Base-by-base conservation (phyloP, 129 eudicot genomes). In the Saposhnikovia divaricata region DNA sequence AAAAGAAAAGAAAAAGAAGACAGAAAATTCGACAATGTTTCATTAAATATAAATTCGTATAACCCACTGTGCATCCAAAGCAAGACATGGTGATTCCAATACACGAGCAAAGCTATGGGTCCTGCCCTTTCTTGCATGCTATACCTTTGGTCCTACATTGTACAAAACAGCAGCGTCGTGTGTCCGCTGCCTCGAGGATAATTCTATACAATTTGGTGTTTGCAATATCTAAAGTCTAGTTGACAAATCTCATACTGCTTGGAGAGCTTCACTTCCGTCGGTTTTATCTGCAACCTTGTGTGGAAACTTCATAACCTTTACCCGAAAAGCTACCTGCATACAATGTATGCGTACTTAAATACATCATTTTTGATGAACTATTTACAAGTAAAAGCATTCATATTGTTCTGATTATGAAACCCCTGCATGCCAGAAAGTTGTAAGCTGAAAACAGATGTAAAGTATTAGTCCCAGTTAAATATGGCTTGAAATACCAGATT, bases 271-370 rank as follows among this genome's bases (percentile, higher is more conserved):
- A 45, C 75, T 50, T 21, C 77, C 89, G 37, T 81, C 79, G 43
- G 80, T 88, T 14, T 77, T 47, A 16, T 70, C 83, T 4, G 78
- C 44, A n/a, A 43, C 63, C 79, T 93, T 77, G 7, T 89, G 83
- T 13, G 86, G 84, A 18, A 69, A 51, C 63, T 75, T 89, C 84
- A 92, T 87, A 72, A 89, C 95, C 78, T 95, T 95, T 66, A 92
- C 97, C 77, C 99, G 96, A 80, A 87, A 95, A 2, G 85, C 83
- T 74, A 83, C 95, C 99, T 95, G 89, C 76, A 84, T 43, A 53
- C 53, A 45, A 6, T 7, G 65, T 39, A 18, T 4, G 6, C 9
- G 1, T 76, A 2, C 23, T 31, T 68, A 27, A 68, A 68, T 31
- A 31, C 73, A 27, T 13, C 4, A 4, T 12, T 61, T n/a, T 4